Conservation (phyloP, 768 basidiomycete genomes). For the Tephrocybe sp. region DNA sequence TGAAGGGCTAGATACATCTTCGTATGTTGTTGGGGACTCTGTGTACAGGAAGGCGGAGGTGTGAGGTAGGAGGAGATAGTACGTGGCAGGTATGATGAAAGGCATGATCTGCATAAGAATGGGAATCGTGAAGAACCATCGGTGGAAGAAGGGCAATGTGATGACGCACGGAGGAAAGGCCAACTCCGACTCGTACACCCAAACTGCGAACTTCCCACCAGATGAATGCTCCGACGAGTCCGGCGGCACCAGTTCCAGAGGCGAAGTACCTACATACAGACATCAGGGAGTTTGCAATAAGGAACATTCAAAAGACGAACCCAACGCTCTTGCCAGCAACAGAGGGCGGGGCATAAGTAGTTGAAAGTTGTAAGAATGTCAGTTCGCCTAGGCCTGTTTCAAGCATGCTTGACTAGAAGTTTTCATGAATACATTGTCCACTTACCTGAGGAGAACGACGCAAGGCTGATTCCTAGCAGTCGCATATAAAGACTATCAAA, state of each 20-base stretch:
- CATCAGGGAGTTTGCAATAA: background rate
- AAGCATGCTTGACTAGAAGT: too few species aligned
- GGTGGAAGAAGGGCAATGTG: background rate
- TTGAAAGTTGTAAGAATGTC: conserved; percentile 93
- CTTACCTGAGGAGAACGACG: conserved; percentile 84
- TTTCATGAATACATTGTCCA: background rate
- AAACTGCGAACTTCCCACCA: conserved; percentile 93
- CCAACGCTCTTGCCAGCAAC: conserved; percentile 81
- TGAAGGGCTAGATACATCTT: conserved; percentile 34
- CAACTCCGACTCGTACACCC: conserved; percentile 83
- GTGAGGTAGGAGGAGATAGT: conserved; percentile 75
- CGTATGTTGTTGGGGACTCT: conserved; percentile 33
- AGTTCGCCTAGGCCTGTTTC: conserved; percentile 83
- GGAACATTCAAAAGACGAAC: conserved; percentile 33
- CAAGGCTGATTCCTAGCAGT: conserved; percentile 74
- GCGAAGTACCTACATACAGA: conserved; percentile 79
- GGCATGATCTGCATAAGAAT: conserved; percentile 68
- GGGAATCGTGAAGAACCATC: conserved; percentile 1
- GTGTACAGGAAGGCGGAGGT: conserved; percentile 48
- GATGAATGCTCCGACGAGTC: conserved; percentile 85
- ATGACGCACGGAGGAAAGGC: conserved; percentile 70
- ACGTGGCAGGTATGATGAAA: conserved; percentile 73
- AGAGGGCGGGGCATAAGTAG: conserved; percentile 68
- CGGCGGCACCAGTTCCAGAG: conserved; percentile 92
- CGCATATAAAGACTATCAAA: conserved; percentile 67